phyloP scores from a whole-genome alignment of 441 rosid species.

The Croton setiger region DNA sequence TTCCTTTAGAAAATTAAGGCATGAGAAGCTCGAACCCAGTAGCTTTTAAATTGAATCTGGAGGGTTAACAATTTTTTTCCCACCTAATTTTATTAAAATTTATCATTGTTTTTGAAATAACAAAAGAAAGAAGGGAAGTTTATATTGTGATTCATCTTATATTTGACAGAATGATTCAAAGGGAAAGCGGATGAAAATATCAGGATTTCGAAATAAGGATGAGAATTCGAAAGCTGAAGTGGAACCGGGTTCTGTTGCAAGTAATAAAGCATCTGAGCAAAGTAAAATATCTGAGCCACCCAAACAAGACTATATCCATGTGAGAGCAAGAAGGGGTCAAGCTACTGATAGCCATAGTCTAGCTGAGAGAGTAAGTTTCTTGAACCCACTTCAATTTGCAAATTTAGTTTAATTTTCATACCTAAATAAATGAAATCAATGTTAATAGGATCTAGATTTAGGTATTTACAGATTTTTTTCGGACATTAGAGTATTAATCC shows the following conservation, averaged over 20 bases:
- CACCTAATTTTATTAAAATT: neutral
- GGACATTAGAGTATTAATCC: neutral
- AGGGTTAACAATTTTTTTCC: neutral
- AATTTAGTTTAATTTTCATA: neutral
- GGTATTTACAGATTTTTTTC: neutral
- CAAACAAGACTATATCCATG: conserved; percentile 68
- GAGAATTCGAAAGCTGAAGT: conserved; percentile 51
- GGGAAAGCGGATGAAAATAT: conserved; percentile 49
- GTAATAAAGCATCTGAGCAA: conserved; percentile 50
- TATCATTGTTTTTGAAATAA: neutral
- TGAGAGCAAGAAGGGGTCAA: conserved; percentile 82
- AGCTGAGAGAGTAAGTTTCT: conserved; percentile 70
- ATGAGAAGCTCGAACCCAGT: conserved; percentile 7
- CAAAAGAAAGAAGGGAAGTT: neutral
- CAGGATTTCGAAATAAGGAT: conserved; percentile 42
- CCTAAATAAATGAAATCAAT: neutral
- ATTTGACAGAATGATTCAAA: conserved; percentile 54
- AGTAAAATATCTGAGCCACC: conserved; percentile 60
- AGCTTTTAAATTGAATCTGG: conserved; percentile 1
- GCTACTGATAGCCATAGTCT: conserved; percentile 89
- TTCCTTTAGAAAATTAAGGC: neutral
- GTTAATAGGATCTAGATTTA: neutral
- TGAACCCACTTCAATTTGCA: conserved; percentile 11
- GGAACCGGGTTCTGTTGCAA: conserved; percentile 57
- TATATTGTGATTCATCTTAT: conserved; percentile 11